Percentiles rank a stretch among this genome's conserved stretches.
phyloP scores from a whole-genome alignment of 2,329 filamentous ascomycete species.

The Camptophora hylomeconis region DNA sequence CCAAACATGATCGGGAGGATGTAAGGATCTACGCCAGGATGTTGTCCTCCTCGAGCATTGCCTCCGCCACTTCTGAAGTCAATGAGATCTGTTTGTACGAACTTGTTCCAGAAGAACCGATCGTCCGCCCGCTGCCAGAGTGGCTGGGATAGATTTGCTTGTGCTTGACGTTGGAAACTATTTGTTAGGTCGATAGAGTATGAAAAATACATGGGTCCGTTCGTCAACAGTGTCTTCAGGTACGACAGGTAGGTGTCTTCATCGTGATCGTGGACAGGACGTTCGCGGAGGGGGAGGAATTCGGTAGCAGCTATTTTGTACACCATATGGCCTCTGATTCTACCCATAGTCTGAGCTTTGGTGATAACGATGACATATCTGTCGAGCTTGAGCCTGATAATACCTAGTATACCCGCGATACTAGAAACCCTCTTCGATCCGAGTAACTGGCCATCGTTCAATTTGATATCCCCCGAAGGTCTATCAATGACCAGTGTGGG shows the following conservation, averaged over 20 bases:
- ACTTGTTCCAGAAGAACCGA: constrained; percentile 97
- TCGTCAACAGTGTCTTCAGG: constrained; percentile 68
- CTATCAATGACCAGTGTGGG: constrained; percentile 81
- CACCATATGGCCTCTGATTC: constrained; percentile 88
- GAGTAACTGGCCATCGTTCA: constrained; percentile 66
- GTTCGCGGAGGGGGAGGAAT: constrained; percentile 80
- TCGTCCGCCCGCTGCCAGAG: constrained; percentile 90
- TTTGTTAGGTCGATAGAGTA: constrained; percentile 96
- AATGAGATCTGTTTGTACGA: constrained; percentile 81
- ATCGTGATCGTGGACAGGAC: constrained; percentile 78
- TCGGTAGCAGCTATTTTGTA: constrained; percentile 88
- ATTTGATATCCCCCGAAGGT: constrained; percentile 76
- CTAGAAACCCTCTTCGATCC: constrained; percentile 78
- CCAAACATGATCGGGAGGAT: constrained; percentile 94
- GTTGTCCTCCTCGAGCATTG: constrained; percentile 37
- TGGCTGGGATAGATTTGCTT: constrained; percentile 56
- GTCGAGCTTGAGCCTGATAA: constrained; percentile 85
- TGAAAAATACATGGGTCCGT: constrained; percentile 91
- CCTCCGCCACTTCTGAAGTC: constrained; percentile 58
- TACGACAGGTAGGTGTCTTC: constrained; percentile 83
- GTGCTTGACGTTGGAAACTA: constrained; percentile 85
- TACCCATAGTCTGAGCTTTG: constrained; percentile 80
- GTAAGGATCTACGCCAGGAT: constrained; percentile 72
- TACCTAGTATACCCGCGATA: constrained; percentile 85
- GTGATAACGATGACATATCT: constrained; percentile 97